These are phyloP conservation scores for Cladosporium sp. DNA, from an alignment of 2,329 filamentous ascomycete species.

Conservation along the genomic window DNA sequence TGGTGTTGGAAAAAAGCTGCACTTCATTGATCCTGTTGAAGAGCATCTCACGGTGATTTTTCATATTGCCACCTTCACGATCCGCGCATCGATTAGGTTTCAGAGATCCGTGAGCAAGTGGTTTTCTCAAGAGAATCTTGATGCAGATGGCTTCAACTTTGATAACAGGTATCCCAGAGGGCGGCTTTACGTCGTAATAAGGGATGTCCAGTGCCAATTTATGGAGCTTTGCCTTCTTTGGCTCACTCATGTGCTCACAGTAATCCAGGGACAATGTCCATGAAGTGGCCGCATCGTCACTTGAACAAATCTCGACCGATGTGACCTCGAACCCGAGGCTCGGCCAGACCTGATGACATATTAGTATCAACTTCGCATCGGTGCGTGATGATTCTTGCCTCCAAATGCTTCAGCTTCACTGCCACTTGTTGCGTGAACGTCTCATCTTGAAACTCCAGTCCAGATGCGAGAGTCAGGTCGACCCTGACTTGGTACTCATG, in stretches of 20 bases:
- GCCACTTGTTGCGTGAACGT: not conserved
- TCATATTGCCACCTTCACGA: not conserved
- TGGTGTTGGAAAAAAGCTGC: not conserved
- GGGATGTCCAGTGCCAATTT: not conserved
- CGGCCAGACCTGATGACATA: not conserved
- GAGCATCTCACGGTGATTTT: not conserved
- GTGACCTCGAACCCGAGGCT: not conserved
- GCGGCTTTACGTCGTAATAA: conserved; percentile 5
- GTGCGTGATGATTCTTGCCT: not conserved
- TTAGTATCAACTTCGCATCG: not conserved
- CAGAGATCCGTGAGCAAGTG: not conserved
- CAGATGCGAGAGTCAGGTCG: not conserved
- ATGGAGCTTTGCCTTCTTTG: not conserved
- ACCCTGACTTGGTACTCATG: not conserved
- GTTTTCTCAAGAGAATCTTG: not conserved
- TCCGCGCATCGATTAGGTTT: not conserved
- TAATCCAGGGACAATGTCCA: not conserved
- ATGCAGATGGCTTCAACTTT: not conserved
- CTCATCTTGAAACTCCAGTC: not conserved
- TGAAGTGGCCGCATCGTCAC: not conserved
- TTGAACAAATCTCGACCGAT: not conserved
- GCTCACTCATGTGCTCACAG: not conserved
- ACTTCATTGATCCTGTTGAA: not conserved
- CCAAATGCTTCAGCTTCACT: not conserved
- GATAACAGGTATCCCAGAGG: not conserved